These are phyloP conservation scores for Dothideomycetes sp. DNA, from an alignment of 2,329 filamentous ascomycete species.

Conservation along the genomic window DNA sequence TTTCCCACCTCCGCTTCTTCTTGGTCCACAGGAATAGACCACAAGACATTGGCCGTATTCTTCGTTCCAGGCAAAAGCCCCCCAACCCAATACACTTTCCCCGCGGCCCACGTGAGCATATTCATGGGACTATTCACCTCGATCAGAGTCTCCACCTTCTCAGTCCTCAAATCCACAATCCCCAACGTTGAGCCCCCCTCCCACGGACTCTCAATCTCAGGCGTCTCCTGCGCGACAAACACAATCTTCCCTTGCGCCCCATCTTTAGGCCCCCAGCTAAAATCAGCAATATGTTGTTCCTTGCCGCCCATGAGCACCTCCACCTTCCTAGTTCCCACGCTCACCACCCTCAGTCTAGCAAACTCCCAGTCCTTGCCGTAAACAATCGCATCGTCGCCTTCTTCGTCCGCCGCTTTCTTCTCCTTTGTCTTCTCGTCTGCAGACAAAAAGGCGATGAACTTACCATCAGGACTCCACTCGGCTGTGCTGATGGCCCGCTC, in stretches of 20 bases:
- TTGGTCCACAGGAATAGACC: too few relatives aligned
- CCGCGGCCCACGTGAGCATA: too few relatives aligned
- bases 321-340: conserved; percentile 19
- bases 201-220: conserved; percentile 17
- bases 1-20: too few relatives aligned
- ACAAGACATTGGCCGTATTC: too few relatives aligned
- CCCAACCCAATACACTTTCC: too few relatives aligned
- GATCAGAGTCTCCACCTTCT: conserved; percentile 1
- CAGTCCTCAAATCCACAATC: not conserved
- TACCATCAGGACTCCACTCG: conserved; percentile 24
- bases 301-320: conserved; percentile 11
- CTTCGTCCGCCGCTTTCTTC: conserved; percentile 20
- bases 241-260: conserved; percentile 17
- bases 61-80: too few relatives aligned
- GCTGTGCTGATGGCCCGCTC: conserved; percentile 17
- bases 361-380: conserved; percentile 27
- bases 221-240: conserved; percentile 12
- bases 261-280: conserved; percentile 23
- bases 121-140: not conserved
- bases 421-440: conserved; percentile 23
- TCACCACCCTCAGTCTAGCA: conserved; percentile 20
- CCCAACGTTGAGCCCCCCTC: conserved; percentile 1
- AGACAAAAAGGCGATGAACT: conserved; percentile 22
- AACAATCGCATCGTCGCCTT: conserved; percentile 23
- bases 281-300: conserved; percentile 16